Conservation (phyloP, 139 green algal species). For the Tetraselmis striata region DNA sequence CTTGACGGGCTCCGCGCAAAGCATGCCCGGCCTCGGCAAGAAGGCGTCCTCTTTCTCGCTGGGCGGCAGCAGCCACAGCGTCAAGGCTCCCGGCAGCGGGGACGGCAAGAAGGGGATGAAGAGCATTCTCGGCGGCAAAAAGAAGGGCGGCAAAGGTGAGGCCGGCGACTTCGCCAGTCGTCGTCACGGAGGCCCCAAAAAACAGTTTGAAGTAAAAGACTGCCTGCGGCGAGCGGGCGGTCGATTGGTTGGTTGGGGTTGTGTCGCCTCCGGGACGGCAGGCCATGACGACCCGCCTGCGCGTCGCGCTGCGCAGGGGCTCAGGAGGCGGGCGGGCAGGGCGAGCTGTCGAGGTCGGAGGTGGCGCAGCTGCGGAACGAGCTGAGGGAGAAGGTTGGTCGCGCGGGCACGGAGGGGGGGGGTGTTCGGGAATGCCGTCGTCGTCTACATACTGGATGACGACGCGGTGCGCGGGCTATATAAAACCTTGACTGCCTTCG, state of each 20-base stretch:
- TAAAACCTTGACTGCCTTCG: too few relatives aligned
- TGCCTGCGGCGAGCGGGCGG: not conserved
- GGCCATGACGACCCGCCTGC: too few relatives aligned
- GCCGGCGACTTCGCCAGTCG: too few relatives aligned
- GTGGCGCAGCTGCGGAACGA: not conserved
- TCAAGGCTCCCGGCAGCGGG: not conserved
- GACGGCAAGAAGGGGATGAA: not conserved
- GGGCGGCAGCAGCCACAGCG: not conserved
- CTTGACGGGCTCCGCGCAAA: not conserved
- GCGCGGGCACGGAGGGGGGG: too few relatives aligned
- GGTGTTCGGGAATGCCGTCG: too few relatives aligned
- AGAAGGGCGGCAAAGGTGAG: too few relatives aligned
- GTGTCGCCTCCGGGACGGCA: too few relatives aligned
- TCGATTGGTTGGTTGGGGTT: too few relatives aligned
- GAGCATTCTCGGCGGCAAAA: not conserved
- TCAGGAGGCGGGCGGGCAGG: not conserved
- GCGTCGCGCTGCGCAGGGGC: not conserved
- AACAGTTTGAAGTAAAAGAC: not conserved
- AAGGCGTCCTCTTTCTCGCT: not conserved
- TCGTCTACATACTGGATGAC: too few relatives aligned
- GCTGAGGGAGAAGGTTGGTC: not conserved
- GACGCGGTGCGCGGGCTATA: too few relatives aligned
- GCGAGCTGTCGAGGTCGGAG: not conserved
- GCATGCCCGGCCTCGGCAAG: not conserved
- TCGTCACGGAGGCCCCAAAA: too few relatives aligned